These are phyloP conservation scores for Euphorbia schlechtendalii DNA, from an alignment of 441 rosid species.

Conservation along the genomic window DNA sequence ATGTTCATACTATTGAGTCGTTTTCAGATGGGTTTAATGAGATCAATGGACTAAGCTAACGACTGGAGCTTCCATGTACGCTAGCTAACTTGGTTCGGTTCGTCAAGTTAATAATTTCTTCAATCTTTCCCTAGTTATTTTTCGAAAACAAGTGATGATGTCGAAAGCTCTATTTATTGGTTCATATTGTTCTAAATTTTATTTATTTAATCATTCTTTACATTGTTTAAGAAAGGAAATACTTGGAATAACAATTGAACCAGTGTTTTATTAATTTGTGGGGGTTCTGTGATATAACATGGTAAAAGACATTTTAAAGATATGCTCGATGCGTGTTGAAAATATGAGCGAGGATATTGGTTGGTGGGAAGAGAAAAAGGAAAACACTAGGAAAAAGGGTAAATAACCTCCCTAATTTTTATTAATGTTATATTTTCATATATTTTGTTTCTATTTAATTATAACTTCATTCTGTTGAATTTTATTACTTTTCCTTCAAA, in stretches of 20 bases:
- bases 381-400: too few relatives aligned
- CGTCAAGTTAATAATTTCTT: slow-evolving; percentile 5
- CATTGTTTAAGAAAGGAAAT: slow-evolving; percentile 11
- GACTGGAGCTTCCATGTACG: neutral
- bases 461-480: too few relatives aligned
- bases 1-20: slow-evolving; percentile 36
- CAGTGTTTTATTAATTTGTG: slow-evolving; percentile 18
- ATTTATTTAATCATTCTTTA: slow-evolving; percentile 24
- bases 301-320: slow-evolving; percentile 1
- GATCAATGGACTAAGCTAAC: slow-evolving; percentile 29
- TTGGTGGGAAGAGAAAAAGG: neutral
- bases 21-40: slow-evolving; percentile 43
- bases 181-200: slow-evolving; percentile 6
- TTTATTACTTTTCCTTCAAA: too few relatives aligned
- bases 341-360: neutral
- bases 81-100: slow-evolving; percentile 21
- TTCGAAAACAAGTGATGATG: slow-evolving; percentile 1
- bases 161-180: slow-evolving; percentile 2
- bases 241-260: slow-evolving; percentile 21
- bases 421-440: too few relatives aligned
- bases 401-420: too few relatives aligned
- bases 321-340: neutral
- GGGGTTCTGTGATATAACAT: too few relatives aligned
- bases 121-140: slow-evolving; percentile 10
- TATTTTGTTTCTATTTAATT: too few relatives aligned